Evolutionary conservation across 495 filamentous ascomycete species (phyloP).

Genomic region (Tuber aestivum): DNA sequence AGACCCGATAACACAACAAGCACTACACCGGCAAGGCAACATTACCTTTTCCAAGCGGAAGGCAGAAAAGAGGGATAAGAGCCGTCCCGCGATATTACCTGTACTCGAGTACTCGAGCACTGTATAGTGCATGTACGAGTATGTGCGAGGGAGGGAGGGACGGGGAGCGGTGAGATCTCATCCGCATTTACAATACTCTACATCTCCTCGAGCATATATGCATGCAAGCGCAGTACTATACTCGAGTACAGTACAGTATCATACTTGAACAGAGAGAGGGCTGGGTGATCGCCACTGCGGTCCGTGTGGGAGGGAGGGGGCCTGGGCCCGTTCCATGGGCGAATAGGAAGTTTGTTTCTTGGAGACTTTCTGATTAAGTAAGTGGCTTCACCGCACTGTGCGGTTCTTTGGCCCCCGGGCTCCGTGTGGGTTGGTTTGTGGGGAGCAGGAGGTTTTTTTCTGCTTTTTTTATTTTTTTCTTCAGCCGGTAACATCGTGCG

Average conservation of each 20-base stretch:
- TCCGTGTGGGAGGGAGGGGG: background rate
- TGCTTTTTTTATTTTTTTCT: background rate
- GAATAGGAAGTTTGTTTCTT: background rate
- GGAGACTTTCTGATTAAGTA: background rate
- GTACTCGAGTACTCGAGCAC: background rate
- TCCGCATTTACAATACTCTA: background rate
- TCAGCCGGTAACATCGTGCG: background rate
- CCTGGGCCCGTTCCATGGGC: background rate
- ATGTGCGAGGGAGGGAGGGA: background rate
- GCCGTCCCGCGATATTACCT: background rate
- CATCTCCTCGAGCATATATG: background rate
- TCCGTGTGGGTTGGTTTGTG: background rate
- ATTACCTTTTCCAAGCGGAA: background rate
- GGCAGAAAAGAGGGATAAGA: background rate
- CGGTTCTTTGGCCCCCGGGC: no score
- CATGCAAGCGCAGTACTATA: background rate
- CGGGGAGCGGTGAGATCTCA: background rate
- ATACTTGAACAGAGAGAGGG: background rate
- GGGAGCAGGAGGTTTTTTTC: no score
- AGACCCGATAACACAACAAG: background rate
- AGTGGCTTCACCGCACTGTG: background rate
- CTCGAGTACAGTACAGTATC: no score
- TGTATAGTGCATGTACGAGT: no score
- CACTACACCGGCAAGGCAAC: background rate
- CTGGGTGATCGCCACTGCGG: background rate